Evolutionary conservation across 805 yeast species (phyloP), one percentile per base, ranked within the genome.

Genomic region (Clavispora carvajalis): DNA sequence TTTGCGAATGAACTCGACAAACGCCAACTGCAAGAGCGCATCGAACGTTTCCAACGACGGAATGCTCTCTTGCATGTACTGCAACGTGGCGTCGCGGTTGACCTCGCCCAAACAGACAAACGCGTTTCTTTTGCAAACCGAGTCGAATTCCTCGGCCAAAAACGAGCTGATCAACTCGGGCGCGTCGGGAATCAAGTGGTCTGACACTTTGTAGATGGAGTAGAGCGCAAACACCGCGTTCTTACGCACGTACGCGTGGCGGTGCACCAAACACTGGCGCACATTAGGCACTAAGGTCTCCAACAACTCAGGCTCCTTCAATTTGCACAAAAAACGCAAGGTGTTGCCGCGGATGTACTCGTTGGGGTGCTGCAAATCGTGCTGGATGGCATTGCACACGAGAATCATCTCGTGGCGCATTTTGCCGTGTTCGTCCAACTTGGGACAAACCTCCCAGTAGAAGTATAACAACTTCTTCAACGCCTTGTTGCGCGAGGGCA

Each of bases 401-500:
- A 93, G 78, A 65, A 95, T 91, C 98, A 93, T 93, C 69, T 93
- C 99, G 63, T 91, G 98, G 67, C 87, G 87, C 74, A 95, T 77
- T 62, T 87, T 88, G 4, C 98, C 98, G 39, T 84, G 84, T 26
- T 74, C 71, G 53, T 88, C 95, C 50, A 84, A 71, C 66, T 95
- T 95, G 41, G 96, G 95, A 59, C 96, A 95, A 41, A 91, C 87
- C 65, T 93, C 99, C 98, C 98, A 93, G 71, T 93, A 93, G 56
- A 88, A 86, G 58, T 91, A 93, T 48, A 95, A 72, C 59, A 93
- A 73, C 65, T 90, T 93, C 74, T 93, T 93, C 65, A 95, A 78
- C 55, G 82, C 85, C 66, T 93, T 95, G 66, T 82, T 80, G 57
- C 75, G 85, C 13, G 96, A 86, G 12, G 99, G 99, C 97, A 93